Conservation (phyloP, 352 stramenopile genomes). For the Plasmopara halstedii region DNA sequence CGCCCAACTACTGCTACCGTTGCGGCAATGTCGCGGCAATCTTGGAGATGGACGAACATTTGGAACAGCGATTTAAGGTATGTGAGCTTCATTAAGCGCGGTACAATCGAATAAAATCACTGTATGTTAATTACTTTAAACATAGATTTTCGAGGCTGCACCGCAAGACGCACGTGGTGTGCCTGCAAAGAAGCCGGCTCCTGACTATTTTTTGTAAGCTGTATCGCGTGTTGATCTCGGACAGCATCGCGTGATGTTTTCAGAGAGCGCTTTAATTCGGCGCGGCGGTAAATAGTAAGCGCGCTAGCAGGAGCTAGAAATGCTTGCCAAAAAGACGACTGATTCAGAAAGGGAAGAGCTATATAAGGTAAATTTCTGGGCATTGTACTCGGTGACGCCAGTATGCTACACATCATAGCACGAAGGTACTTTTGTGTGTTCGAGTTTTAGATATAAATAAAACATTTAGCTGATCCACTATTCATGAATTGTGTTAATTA, state of each 20-base stretch:
- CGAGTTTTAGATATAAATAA: too few relatives aligned
- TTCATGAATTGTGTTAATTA: too few relatives aligned
- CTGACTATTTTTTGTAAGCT: slow-evolving; percentile 98
- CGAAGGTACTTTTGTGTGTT: too few relatives aligned
- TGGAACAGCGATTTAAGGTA: slow-evolving; percentile 86
- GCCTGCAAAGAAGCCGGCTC: slow-evolving; percentile 96
- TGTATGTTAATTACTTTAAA: background rate
- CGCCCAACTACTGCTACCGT: slow-evolving; percentile 99
- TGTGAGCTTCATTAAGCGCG: background rate
- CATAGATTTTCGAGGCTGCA: slow-evolving; percentile 96
- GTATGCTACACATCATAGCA: too few relatives aligned
- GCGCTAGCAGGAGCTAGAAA: slow-evolving; percentile 6
- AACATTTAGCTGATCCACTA: too few relatives aligned
- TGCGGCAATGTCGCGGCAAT: slow-evolving; percentile 98
- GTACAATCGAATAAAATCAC: background rate
- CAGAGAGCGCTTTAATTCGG: slow-evolving; percentile 26
- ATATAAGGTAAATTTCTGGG: slow-evolving; percentile 31
- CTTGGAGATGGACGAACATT: slow-evolving; percentile 97
- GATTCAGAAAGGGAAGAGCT: background rate
- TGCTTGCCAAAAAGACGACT: background rate
- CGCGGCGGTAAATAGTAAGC: slow-evolving; percentile 11
- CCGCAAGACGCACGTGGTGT: slow-evolving; percentile 95
- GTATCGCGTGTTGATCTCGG: slow-evolving; percentile 14
- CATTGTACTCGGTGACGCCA: too few relatives aligned
- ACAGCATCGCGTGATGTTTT: slow-evolving; percentile 23